These are phyloP conservation scores for Porphyra umbilicalis DNA, from an alignment of 31 red algal species.

Conservation along the genomic window DNA sequence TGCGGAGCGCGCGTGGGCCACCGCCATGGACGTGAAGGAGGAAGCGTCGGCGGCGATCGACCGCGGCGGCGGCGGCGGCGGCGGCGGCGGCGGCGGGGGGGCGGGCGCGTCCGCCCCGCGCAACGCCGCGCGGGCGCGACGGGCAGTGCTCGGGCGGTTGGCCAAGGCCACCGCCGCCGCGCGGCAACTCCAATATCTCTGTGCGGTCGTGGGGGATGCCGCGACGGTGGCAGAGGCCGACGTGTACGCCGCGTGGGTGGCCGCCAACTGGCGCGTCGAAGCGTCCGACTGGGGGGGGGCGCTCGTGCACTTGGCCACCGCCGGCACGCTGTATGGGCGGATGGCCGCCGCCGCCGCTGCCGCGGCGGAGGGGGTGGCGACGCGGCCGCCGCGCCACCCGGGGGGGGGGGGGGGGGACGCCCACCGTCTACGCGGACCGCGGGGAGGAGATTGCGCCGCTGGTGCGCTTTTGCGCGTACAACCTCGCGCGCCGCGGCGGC, in stretches of 20 bases:
- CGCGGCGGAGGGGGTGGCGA: not conserved
- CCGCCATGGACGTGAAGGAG: slow-evolving; percentile 68
- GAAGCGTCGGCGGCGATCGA: slow-evolving; percentile 15
- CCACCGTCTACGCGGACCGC: slow-evolving; percentile 20
- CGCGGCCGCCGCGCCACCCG: too few relatives aligned
- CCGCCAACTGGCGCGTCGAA: slow-evolving; percentile 32
- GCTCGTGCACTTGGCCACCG: slow-evolving; percentile 20
- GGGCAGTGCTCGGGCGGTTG: slow-evolving; percentile 22
- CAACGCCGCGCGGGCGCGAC: slow-evolving; percentile 17
- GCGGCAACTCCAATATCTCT: slow-evolving; percentile 17
- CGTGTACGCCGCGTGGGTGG: slow-evolving; percentile 57
- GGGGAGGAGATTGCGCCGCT: slow-evolving; percentile 42
- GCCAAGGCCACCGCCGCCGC: slow-evolving; percentile 39
- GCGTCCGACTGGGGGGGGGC: slow-evolving; percentile 33
- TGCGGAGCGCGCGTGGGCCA: slow-evolving; percentile 74
- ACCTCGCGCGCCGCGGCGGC: slow-evolving; percentile 9
- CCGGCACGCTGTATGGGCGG: slow-evolving; percentile 35
- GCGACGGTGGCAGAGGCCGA: slow-evolving; percentile 47
- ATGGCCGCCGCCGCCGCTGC: slow-evolving; percentile 16
- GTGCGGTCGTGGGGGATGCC: slow-evolving; percentile 9
- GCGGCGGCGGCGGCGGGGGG: not conserved
- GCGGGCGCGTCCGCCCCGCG: not conserved
- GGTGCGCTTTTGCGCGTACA: slow-evolving; percentile 56
- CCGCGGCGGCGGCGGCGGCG: not conserved
- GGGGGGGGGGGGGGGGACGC: slow-evolving; percentile 5